Evolutionary conservation across 225 moss, liverwort and hornwort species (phyloP).

Genomic region (Lunularia cruciata): DNA sequence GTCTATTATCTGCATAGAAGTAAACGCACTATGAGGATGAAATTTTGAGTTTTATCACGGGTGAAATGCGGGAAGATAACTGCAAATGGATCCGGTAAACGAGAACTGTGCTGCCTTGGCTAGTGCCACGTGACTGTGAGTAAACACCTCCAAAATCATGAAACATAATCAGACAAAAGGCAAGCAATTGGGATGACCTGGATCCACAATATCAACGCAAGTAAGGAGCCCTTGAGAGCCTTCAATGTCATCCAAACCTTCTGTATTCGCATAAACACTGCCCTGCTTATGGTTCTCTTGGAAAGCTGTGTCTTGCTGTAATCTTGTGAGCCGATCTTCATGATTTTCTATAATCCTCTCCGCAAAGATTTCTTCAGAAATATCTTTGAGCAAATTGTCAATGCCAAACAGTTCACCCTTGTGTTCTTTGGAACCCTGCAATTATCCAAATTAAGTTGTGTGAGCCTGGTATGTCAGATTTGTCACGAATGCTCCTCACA

Average conservation of each 20-base stretch:
- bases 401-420: constrained; percentile 96
- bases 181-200: constrained; percentile 12
- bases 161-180: neutral
- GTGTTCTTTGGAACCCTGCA: constrained; percentile 83
- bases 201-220: constrained; percentile 8
- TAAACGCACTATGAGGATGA: too few relatives aligned
- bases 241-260: constrained; percentile 20
- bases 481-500: too few relatives aligned
- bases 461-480: too few relatives aligned
- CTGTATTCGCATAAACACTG: neutral
- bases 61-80: too few relatives aligned
- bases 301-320: constrained; percentile 30
- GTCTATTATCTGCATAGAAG: constrained; percentile 20
- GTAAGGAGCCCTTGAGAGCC: constrained; percentile 21
- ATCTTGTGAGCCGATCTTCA: constrained; percentile 56
- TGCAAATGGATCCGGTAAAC: too few relatives aligned
- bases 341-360: constrained; percentile 88
- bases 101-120: too few relatives aligned
- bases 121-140: too few relatives aligned
- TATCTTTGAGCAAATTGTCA: constrained; percentile 77
- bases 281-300: constrained; percentile 1
- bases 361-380: constrained; percentile 66
- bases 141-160: too few relatives aligned
- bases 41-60: too few relatives aligned
- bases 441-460: too few relatives aligned